Percentiles rank a stretch among this genome's conserved stretches.
Conservation (phyloP, 2,329 filamentous ascomycete genomes). For the Tricladium varicosporioides region DNA sequence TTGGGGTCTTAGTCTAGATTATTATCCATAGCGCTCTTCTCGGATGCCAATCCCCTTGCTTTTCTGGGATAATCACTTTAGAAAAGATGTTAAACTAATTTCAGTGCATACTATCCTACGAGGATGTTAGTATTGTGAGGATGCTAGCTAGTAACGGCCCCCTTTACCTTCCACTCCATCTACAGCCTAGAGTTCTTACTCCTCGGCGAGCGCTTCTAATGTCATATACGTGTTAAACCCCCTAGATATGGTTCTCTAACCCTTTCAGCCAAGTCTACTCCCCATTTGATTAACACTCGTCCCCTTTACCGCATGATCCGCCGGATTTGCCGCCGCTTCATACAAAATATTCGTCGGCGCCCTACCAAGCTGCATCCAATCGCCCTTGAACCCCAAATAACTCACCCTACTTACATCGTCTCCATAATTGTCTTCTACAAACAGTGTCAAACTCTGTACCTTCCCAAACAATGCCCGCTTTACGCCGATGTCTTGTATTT, state of each 20-base stretch:
- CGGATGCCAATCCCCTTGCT: too few species aligned
- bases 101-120: too few species aligned
- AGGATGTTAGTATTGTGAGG: too few species aligned
- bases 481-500: constrained; percentile 84
- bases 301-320: constrained; percentile 73
- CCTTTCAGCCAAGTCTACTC: constrained; percentile 46
- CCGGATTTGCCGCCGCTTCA: constrained; percentile 89
- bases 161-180: too few species aligned
- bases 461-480: constrained; percentile 86
- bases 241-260: not conserved
- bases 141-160: too few species aligned
- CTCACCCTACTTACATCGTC: constrained; percentile 72
- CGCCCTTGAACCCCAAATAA: constrained; percentile 91
- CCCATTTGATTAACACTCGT: constrained; percentile 54
- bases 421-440: constrained; percentile 89
- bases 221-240: not conserved
- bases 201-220: too few species aligned
- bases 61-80: too few species aligned
- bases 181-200: too few species aligned
- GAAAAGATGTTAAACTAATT: too few species aligned
- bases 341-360: constrained; percentile 87
- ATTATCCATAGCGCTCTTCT: too few species aligned
- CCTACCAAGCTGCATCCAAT: constrained; percentile 83
- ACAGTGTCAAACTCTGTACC: constrained; percentile 78
- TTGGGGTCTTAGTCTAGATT: too few species aligned